Conservation (phyloP, 495 filamentous ascomycete species). For the Amniculicola lignicola region DNA sequence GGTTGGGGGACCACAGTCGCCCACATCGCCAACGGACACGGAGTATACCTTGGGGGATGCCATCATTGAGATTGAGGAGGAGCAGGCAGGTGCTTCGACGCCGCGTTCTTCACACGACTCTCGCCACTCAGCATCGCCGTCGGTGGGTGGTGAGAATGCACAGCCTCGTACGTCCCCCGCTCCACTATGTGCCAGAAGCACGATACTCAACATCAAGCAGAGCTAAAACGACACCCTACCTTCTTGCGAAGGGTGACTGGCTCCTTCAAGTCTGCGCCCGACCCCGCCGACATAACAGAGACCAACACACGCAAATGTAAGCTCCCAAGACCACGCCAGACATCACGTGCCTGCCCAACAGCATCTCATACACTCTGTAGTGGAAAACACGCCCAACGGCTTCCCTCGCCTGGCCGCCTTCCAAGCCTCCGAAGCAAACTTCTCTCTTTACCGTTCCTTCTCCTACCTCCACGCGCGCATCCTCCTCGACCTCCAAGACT, state of each 20-base stretch:
- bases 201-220: slow-evolving; percentile 1
- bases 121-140: neutral
- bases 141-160: slow-evolving; percentile 14
- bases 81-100: slow-evolving; percentile 18
- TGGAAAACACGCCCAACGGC: slow-evolving; percentile 40
- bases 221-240: slow-evolving; percentile 11
- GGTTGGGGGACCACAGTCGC: neutral
- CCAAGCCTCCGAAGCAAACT: slow-evolving; percentile 39
- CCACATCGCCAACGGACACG: slow-evolving; percentile 24
- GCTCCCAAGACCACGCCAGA: neutral
- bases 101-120: slow-evolving; percentile 3
- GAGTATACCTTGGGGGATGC: slow-evolving; percentile 25
- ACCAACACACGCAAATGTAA: slow-evolving; percentile 28
- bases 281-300: slow-evolving; percentile 21
- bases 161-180: slow-evolving; percentile 18
- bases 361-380: slow-evolving; percentile 16
- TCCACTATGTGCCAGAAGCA: neutral
- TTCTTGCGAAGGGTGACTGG: slow-evolving; percentile 22
- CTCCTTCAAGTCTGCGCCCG: slow-evolving; percentile 21
- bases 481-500: slow-evolving; percentile 41
- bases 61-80: slow-evolving; percentile 31
- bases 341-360: neutral
- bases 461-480: slow-evolving; percentile 41
- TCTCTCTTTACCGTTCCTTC: slow-evolving; percentile 43
- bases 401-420: slow-evolving; percentile 43